Conservation (phyloP, 495 filamentous ascomycete genomes). For the Aspergillus asperescens region DNA sequence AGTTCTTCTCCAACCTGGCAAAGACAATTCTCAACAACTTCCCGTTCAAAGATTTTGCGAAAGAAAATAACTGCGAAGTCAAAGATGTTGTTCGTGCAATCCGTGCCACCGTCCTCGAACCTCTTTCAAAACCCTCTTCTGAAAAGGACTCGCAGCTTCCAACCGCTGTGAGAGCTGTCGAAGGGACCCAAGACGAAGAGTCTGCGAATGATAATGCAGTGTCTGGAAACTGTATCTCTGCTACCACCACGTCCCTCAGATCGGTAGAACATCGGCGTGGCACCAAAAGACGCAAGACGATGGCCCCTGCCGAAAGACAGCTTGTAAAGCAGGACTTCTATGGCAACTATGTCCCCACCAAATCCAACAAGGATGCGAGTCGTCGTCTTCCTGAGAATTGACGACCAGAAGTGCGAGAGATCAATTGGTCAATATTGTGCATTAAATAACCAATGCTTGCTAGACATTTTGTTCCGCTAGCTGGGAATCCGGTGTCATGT, state of each 20-base stretch:
- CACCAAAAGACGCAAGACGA: neutral
- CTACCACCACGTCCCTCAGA: neutral
- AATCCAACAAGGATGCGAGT: neutral
- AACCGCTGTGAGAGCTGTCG: neutral
- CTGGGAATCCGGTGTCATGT: too few species aligned
- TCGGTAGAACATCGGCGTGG: neutral
- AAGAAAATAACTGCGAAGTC: slow-evolving; percentile 12
- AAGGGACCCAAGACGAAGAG: neutral
- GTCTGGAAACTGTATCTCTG: neutral
- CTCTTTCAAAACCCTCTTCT: slow-evolving; percentile 10
- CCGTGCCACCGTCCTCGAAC: slow-evolving; percentile 15
- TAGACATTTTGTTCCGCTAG: too few species aligned
- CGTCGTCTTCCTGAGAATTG: too few species aligned
- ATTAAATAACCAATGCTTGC: too few species aligned
- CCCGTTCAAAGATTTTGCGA: slow-evolving; percentile 19
- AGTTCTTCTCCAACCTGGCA: slow-evolving; percentile 22
- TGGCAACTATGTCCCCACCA: neutral
- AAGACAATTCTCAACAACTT: slow-evolving; percentile 13
- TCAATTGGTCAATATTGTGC: too few species aligned
- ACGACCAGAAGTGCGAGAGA: neutral
- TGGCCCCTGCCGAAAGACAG: neutral
- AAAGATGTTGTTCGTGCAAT: slow-evolving; percentile 16
- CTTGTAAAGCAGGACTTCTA: neutral
- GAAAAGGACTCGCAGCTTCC: neutral
- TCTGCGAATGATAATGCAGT: neutral